A percentile compares a stretch with the other conserved stretches of the same genome.
These are phyloP conservation scores for Tuber aestivum DNA, from an alignment of 495 filamentous ascomycete species.

Conservation along the genomic window DNA sequence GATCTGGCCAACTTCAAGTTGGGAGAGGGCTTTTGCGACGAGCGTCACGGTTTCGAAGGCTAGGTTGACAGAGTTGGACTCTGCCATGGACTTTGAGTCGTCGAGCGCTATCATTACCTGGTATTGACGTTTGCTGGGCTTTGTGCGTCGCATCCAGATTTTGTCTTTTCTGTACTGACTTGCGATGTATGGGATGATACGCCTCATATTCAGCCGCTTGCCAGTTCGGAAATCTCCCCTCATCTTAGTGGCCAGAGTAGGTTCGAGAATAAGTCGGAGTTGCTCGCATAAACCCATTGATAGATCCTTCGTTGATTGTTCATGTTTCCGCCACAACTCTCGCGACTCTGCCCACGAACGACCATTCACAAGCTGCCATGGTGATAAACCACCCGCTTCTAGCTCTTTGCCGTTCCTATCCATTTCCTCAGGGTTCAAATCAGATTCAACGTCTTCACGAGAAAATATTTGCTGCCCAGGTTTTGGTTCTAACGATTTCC, in stretches of 20 bases:
- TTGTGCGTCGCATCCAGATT: conserved; percentile 94
- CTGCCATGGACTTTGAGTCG: conserved; percentile 85
- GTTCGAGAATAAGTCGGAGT: conserved; percentile 87
- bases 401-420: conserved; percentile 25
- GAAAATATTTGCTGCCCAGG: conserved; percentile 10
- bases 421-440: conserved; percentile 30
- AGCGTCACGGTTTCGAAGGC: conserved; percentile 91
- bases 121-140: conserved; percentile 86
- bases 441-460: conserved; percentile 23
- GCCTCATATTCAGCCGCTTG: conserved; percentile 96
- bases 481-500: conserved; percentile 29
- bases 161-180: conserved; percentile 97
- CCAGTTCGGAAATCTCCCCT: conserved; percentile 96
- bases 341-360: conserved; percentile 57
- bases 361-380: conserved; percentile 5
- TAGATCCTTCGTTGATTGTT: conserved; percentile 72
- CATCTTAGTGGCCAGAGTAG: conserved; percentile 90
- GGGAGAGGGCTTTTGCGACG: conserved; percentile 71
- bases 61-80: conserved; percentile 52
- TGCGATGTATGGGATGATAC: conserved; percentile 98
- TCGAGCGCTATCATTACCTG: conserved; percentile 97
- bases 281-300: conserved; percentile 86
- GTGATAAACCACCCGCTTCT: conserved; percentile 52
- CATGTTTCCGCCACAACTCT: conserved; percentile 77
- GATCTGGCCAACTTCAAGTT: conserved; percentile 89